Conservation (phyloP, 2,329 filamentous ascomycete genomes). For the Gremmenia infestans region DNA sequence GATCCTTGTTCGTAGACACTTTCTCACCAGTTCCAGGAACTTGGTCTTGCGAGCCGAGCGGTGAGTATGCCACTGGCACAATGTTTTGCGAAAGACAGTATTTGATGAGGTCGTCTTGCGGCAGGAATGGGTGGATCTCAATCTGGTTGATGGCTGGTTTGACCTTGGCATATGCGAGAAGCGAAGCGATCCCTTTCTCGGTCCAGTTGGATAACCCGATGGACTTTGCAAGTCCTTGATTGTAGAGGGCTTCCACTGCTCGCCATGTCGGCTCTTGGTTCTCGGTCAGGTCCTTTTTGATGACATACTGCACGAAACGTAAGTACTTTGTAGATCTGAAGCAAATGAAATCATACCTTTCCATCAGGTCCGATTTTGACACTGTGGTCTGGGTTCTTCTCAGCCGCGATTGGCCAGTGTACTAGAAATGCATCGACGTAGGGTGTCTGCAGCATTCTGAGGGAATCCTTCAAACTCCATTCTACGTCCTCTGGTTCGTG, state of each 20-base stretch:
- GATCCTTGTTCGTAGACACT: constrained; percentile 54
- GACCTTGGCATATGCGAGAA: constrained; percentile 44
- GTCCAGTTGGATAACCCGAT: constrained; percentile 60
- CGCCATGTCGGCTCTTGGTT: constrained; percentile 67
- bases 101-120: constrained; percentile 66
- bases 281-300: constrained; percentile 60
- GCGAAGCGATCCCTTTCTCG: constrained; percentile 46
- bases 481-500: constrained; percentile 58
- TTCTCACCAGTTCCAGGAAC: constrained; percentile 63
- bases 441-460: constrained; percentile 67
- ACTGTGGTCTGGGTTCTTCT: constrained; percentile 70
- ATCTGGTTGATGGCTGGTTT: constrained; percentile 49
- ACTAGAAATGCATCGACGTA: constrained; percentile 79
- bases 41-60: constrained; percentile 60
- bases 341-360: constrained; percentile 35
- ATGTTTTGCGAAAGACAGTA: constrained; percentile 65
- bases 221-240: constrained; percentile 51
- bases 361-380: constrained; percentile 45
- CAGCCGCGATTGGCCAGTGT: constrained; percentile 76
- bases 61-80: constrained; percentile 67
- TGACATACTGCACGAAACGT: constrained; percentile 43
- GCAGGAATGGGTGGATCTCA: constrained; percentile 71
- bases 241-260: constrained; percentile 63
- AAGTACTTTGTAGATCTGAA: constrained; percentile 6
- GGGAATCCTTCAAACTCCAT: constrained; percentile 65